Percentiles rank a stretch among this genome's conserved stretches.
Conservation (phyloP, 768 basidiomycete species). For the Gloeostereum incarnatum region DNA sequence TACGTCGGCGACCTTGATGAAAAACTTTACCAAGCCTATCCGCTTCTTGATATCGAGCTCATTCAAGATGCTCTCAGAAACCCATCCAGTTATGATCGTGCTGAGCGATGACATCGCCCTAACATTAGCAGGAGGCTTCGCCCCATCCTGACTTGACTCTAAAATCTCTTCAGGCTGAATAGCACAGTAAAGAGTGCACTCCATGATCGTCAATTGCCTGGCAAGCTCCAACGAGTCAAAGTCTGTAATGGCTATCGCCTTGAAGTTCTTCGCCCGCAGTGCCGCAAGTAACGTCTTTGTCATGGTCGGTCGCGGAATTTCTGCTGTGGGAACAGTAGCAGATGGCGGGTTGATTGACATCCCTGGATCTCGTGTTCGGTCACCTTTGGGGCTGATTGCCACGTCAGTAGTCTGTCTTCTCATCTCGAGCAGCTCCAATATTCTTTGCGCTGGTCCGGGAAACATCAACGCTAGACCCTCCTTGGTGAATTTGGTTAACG, state of each 20-base stretch:
- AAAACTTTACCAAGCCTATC: constrained; percentile 74
- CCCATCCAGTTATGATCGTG: constrained; percentile 92
- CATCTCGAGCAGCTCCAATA: constrained; percentile 55
- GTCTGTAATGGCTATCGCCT: constrained; percentile 67
- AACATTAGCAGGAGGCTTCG: constrained; percentile 57
- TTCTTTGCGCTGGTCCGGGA: constrained; percentile 61
- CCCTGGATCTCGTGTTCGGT: constrained; percentile 65
- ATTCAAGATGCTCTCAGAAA: constrained; percentile 87
- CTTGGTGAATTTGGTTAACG: constrained; percentile 50
- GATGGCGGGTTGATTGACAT: constrained; percentile 61
- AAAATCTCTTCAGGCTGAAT: constrained; percentile 87
- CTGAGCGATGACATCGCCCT: constrained; percentile 82
- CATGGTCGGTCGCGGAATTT: constrained; percentile 83
- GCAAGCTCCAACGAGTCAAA: constrained; percentile 91
- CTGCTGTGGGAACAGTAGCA: constrained; percentile 32
- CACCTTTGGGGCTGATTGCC: constrained; percentile 46
- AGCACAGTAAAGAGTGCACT: constrained; percentile 77
- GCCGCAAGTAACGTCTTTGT: constrained; percentile 65
- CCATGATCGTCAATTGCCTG: constrained; percentile 91
- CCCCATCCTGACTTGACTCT: constrained; percentile 69
- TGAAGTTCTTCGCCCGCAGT: constrained; percentile 58
- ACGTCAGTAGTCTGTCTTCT: constrained; percentile 39
- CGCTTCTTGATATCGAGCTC: constrained; percentile 87
- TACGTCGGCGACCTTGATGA: constrained; percentile 89
- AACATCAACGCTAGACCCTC: constrained; percentile 56